phyloP scores from a whole-genome alignment of 1,284 basidiomycete species.

The Sporisorium graminicola region DNA sequence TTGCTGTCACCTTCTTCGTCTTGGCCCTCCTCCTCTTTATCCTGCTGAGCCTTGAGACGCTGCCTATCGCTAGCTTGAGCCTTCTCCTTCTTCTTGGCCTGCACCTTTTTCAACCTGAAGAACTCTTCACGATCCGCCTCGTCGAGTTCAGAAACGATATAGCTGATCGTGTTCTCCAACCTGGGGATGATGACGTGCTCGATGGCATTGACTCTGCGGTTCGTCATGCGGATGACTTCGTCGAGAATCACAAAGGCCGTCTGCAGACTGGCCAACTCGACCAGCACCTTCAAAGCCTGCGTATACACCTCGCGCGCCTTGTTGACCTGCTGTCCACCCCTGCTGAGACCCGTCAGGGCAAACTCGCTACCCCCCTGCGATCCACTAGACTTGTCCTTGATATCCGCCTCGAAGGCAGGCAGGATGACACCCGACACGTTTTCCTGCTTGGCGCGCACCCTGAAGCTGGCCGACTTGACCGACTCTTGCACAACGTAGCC shows the following conservation, averaged over 20 bases:
- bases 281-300: constrained; percentile 95
- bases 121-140: constrained; percentile 69
- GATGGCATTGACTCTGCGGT: constrained; percentile 97
- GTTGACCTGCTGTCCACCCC: constrained; percentile 96
- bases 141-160: constrained; percentile 67
- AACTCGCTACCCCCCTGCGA: constrained; percentile 76
- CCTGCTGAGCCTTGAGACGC: constrained; percentile 14
- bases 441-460: constrained; percentile 94
- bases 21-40: constrained; percentile 8
- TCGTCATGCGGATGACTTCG: constrained; percentile 98
- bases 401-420: constrained; percentile 80
- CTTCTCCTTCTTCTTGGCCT: constrained; percentile 65
- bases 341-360: constrained; percentile 94
- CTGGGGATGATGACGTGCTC: constrained; percentile 97
- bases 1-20: constrained; percentile 5
- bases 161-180: constrained; percentile 90
- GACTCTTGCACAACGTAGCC: constrained; percentile 78
- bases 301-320: constrained; percentile 94
- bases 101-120: constrained; percentile 69
- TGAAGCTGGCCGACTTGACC: constrained; percentile 82
- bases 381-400: constrained; percentile 37
- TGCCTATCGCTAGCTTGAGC: constrained; percentile 36
- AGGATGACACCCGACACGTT: constrained; percentile 98
- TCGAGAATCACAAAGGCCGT: constrained; percentile 99
- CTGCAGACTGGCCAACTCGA: constrained; percentile 91